phyloP scores from a whole-genome alignment of 768 basidiomycete species.

The Russula lepida region DNA sequence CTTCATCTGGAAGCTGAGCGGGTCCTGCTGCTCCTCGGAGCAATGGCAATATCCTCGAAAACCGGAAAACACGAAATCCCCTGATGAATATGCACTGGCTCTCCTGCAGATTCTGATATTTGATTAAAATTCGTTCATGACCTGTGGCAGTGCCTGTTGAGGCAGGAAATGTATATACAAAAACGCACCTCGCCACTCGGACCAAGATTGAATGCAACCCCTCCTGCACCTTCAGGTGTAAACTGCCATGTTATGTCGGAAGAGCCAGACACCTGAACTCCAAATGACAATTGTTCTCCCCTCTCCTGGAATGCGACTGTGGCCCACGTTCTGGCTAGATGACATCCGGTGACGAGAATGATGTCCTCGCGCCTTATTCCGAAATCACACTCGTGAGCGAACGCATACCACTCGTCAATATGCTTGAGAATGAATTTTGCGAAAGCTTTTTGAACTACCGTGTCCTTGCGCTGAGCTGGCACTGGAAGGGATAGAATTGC shows the following conservation, averaged over 20 bases:
- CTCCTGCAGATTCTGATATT: not conserved
- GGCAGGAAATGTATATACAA: no score
- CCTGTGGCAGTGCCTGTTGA: not conserved
- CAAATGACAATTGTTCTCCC: not conserved
- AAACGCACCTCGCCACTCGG: not conserved
- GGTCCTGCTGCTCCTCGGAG: not conserved
- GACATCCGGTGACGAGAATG: not conserved
- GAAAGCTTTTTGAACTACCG: not conserved
- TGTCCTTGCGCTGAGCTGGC: not conserved
- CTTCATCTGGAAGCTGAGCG: not conserved
- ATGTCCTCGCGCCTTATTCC: not conserved
- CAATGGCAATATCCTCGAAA: not conserved
- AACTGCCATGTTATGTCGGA: not conserved
- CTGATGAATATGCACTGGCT: not conserved
- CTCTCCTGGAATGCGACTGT: not conserved
- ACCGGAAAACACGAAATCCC: not conserved
- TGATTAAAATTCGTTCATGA: not conserved
- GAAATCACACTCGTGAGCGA: not conserved
- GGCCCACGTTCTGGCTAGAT: not conserved
- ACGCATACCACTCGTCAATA: not conserved
- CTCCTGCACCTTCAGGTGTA: not conserved
- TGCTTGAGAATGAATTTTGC: not conserved
- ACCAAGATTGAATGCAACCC: not conserved
- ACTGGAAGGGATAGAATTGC: not conserved
- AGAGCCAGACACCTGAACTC: not conserved